Conservation (phyloP, 495 filamentous ascomycete genomes). For the Trichoderma reesei region DNA sequence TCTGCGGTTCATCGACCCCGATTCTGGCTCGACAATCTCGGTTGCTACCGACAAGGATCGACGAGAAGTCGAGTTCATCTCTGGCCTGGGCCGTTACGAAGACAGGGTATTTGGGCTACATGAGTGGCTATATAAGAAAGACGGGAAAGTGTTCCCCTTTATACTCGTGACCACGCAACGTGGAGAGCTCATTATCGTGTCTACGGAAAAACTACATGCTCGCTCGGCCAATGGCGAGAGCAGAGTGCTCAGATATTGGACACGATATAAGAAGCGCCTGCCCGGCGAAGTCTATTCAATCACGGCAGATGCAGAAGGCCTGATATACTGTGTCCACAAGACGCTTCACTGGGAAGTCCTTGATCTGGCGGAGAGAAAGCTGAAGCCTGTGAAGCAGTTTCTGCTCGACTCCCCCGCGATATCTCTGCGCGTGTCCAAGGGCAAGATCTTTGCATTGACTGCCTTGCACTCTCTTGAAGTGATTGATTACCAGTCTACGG, state of each 20-base stretch:
- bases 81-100: slow-evolving; percentile 29
- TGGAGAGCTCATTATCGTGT: slow-evolving; percentile 39
- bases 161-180: slow-evolving; percentile 30
- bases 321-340: slow-evolving; percentile 36
- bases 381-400: slow-evolving; percentile 27
- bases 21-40: slow-evolving; percentile 36
- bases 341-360: slow-evolving; percentile 37
- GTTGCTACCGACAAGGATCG: slow-evolving; percentile 27
- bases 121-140: slow-evolving; percentile 37
- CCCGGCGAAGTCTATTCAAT: slow-evolving; percentile 32
- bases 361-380: slow-evolving; percentile 31
- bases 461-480: slow-evolving; percentile 34
- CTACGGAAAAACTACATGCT: slow-evolving; percentile 20
- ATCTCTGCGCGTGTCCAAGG: slow-evolving; percentile 29
- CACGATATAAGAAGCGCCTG: slow-evolving; percentile 28
- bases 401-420: slow-evolving; percentile 35
- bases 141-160: slow-evolving; percentile 32
- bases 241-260: slow-evolving; percentile 33
- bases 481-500: slow-evolving; percentile 26
- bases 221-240: not conserved
- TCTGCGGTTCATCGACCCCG: slow-evolving; percentile 38
- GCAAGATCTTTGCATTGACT: slow-evolving; percentile 35
- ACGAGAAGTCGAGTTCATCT: slow-evolving; percentile 24
- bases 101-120: slow-evolving; percentile 33
- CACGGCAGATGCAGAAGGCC: slow-evolving; percentile 29